Conservation (phyloP, 768 basidiomycete species). For the Favolaschia claudopus region DNA sequence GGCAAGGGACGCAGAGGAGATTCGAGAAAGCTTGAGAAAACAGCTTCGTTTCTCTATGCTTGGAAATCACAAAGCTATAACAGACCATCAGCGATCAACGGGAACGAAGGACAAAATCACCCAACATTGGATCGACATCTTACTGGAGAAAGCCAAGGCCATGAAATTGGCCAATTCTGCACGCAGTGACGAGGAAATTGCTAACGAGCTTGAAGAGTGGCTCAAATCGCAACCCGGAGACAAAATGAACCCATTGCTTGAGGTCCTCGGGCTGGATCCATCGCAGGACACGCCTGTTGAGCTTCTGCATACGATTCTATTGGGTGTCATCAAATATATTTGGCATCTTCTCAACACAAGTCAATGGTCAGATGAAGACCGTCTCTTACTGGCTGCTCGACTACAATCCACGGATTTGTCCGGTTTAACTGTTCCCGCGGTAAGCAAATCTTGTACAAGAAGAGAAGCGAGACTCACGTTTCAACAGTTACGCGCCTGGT, state of each 20-base stretch:
- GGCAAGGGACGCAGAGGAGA: background rate
- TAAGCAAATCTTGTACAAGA: too few species aligned
- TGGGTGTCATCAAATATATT: slow-evolving; percentile 46
- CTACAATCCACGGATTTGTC: slow-evolving; percentile 34
- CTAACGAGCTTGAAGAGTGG: background rate
- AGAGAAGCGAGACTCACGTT: too few species aligned
- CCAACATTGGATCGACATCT: slow-evolving; percentile 10
- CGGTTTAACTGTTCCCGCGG: slow-evolving; percentile 26
- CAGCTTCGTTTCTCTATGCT: background rate
- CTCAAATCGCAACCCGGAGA: slow-evolving; percentile 1
- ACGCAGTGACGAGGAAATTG: background rate
- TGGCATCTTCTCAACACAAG: slow-evolving; percentile 40
- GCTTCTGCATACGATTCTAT: slow-evolving; percentile 45
- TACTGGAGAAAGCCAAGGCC: background rate
- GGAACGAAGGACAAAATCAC: slow-evolving; percentile 12
- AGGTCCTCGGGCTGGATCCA: too few species aligned
- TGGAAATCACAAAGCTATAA: background rate
- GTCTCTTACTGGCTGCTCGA: slow-evolving; percentile 32
- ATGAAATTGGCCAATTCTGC: background rate
- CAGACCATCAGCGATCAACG: background rate
- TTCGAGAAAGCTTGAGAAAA: background rate
- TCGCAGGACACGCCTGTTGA: too few species aligned
- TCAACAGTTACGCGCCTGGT: slow-evolving; percentile 24
- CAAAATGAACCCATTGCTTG: slow-evolving; percentile 8
- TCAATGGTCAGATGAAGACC: slow-evolving; percentile 29